phyloP scores from a whole-genome alignment of 176 grass and related monocot genomes.

The Aegilops speltoides region DNA sequence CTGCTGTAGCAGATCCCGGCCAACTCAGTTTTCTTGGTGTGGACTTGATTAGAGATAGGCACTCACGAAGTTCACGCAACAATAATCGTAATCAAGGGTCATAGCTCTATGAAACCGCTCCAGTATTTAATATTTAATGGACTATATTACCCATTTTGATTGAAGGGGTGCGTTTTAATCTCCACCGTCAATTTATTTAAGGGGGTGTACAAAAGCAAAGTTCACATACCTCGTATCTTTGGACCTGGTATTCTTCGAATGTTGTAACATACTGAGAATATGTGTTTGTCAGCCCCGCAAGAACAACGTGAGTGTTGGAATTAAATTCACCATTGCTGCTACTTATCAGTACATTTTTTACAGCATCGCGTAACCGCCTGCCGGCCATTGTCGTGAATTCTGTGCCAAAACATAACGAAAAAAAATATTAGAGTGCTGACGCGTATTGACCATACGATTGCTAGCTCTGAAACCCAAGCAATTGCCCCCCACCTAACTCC shows the following conservation, averaged over 20 bases:
- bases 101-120: too few species aligned
- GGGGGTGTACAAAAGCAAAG: background rate
- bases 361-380: slow-evolving; percentile 76
- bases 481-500: background rate
- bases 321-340: slow-evolving; percentile 58
- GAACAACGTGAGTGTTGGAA: slow-evolving; percentile 68
- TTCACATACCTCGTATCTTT: slow-evolving; percentile 87
- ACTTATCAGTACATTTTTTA: slow-evolving; percentile 63
- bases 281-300: slow-evolving; percentile 89
- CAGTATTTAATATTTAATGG: background rate
- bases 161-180: too few species aligned
- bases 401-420: slow-evolving; percentile 35
- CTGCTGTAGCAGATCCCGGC: too few species aligned
- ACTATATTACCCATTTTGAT: too few species aligned
- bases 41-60: too few species aligned
- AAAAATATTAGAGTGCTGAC: background rate
- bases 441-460: background rate
- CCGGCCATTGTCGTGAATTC: slow-evolving; percentile 99
- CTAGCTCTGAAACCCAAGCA: background rate
- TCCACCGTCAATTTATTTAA: too few species aligned
- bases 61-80: too few species aligned
- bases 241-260: slow-evolving; percentile 94
- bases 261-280: slow-evolving; percentile 92
- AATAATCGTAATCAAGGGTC: too few species aligned
- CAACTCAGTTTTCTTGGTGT: too few species aligned